Conservation (phyloP, 208 protist genomes). For the Plasmodiophora brassicae region DNA sequence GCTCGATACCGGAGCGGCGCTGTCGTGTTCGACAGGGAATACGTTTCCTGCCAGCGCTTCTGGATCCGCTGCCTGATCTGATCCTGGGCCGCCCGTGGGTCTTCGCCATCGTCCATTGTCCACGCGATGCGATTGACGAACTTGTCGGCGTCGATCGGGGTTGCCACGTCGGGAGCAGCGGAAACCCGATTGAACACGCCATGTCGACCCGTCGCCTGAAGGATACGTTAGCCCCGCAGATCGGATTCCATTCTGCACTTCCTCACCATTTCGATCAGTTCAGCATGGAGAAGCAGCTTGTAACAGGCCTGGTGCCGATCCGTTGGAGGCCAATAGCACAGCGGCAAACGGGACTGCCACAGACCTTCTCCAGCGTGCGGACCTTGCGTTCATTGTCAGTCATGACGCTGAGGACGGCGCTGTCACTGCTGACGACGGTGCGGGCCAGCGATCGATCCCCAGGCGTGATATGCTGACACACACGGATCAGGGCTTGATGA, state of each 20-base stretch:
- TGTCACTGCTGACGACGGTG: neutral
- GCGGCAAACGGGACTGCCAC: neutral
- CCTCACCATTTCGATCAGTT: neutral
- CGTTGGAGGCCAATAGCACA: neutral
- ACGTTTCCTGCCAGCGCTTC: neutral
- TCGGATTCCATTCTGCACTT: too few relatives aligned
- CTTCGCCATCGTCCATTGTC: neutral
- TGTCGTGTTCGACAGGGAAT: neutral
- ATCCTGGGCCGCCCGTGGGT: neutral
- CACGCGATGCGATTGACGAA: neutral
- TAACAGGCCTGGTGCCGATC: neutral
- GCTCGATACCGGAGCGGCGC: neutral
- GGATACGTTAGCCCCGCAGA: too few relatives aligned
- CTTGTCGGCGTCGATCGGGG: neutral
- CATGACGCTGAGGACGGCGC: neutral
- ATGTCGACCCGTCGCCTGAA: neutral
- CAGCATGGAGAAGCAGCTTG: neutral
- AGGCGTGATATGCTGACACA: neutral
- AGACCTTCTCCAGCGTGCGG: neutral
- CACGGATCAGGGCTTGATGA: neutral
- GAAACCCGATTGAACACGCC: neutral
- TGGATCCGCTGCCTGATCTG: neutral
- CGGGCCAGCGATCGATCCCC: neutral
- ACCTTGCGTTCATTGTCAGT: neutral
- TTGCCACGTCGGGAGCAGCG: neutral